These are phyloP conservation scores for Entomortierella parvispora DNA, from an alignment of 192 early-diverging fungal species.

Conservation along the genomic window DNA sequence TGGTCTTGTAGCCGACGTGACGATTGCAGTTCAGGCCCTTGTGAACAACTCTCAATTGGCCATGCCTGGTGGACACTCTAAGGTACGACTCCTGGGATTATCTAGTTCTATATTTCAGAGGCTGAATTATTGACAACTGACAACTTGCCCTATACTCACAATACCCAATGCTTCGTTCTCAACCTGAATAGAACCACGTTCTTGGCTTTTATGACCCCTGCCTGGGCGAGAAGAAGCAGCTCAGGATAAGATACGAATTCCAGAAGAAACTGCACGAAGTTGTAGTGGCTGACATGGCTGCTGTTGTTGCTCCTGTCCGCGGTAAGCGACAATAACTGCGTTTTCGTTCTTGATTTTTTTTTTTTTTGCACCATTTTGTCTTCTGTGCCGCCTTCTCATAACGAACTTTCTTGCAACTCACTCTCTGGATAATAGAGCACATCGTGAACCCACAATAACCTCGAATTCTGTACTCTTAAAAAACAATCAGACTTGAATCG, in stretches of 20 bases:
- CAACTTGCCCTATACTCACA: slow-evolving; percentile 5
- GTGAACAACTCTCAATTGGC: slow-evolving; percentile 88
- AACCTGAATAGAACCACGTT: slow-evolving; percentile 69
- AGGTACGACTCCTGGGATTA: slow-evolving; percentile 61
- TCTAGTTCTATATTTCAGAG: neutral
- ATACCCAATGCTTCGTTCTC: slow-evolving; percentile 3
- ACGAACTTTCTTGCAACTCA: too few species aligned
- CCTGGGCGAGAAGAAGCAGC: slow-evolving; percentile 84
- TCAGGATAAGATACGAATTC: slow-evolving; percentile 89
- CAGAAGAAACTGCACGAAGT: slow-evolving; percentile 81
- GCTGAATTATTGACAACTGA: neutral
- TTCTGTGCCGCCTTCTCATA: too few species aligned
- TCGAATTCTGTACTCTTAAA: too few species aligned
- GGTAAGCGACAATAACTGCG: too few species aligned
- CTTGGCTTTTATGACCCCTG: slow-evolving; percentile 97
- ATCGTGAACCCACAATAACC: too few species aligned
- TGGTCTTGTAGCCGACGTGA: slow-evolving; percentile 80
- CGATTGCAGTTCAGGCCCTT: slow-evolving; percentile 84
- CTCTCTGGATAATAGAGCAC: too few species aligned
- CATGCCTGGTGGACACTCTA: slow-evolving; percentile 87
- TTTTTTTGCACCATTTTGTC: too few species aligned
- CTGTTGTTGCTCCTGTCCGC: slow-evolving; percentile 83
- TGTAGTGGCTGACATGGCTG: slow-evolving; percentile 77
- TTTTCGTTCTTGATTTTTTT: slow-evolving; percentile 39
- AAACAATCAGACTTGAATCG: too few species aligned